phyloP scores from a whole-genome alignment of 1,284 basidiomycete genomes.

The Moniliophthora roreri region DNA sequence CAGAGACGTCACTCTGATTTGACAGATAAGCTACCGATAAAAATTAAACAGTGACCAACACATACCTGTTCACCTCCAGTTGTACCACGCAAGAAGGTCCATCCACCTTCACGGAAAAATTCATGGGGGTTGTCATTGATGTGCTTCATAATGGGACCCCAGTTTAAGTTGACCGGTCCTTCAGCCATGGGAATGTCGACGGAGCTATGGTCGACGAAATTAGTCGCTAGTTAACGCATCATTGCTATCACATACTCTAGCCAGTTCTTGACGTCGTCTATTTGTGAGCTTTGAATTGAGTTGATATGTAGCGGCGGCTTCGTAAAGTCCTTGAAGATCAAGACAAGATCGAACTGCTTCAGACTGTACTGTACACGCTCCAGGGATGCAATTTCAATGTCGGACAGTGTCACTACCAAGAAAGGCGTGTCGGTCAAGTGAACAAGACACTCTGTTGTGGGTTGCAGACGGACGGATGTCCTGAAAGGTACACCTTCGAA shows the following conservation, averaged over 20 bases:
- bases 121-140: conserved; percentile 95
- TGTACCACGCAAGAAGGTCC: conserved; percentile 85
- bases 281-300: conserved; percentile 86
- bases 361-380: conserved; percentile 97
- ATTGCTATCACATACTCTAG: conserved; percentile 71
- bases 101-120: conserved; percentile 96
- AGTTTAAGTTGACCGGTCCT: conserved; percentile 97
- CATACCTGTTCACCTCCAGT: conserved; percentile 66
- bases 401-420: conserved; percentile 91
- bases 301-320: conserved; percentile 92
- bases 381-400: conserved; percentile 95
- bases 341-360: conserved; percentile 96
- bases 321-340: conserved; percentile 96
- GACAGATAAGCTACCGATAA: conserved; percentile 7
- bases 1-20: conserved; percentile 63
- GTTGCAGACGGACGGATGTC: conserved; percentile 92
- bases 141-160: conserved; percentile 97
- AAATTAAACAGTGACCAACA: conserved; percentile 10
- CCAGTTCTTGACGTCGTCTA: conserved; percentile 98
- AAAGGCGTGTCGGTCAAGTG: conserved; percentile 96
- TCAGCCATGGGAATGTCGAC: conserved; percentile 97
- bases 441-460: conserved; percentile 96
- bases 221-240: conserved; percentile 9
- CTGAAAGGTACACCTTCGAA: conserved; percentile 98
- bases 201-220: conserved; percentile 52